phyloP scores from a whole-genome alignment of 345 rosid species.

The Raphanus sativus region DNA sequence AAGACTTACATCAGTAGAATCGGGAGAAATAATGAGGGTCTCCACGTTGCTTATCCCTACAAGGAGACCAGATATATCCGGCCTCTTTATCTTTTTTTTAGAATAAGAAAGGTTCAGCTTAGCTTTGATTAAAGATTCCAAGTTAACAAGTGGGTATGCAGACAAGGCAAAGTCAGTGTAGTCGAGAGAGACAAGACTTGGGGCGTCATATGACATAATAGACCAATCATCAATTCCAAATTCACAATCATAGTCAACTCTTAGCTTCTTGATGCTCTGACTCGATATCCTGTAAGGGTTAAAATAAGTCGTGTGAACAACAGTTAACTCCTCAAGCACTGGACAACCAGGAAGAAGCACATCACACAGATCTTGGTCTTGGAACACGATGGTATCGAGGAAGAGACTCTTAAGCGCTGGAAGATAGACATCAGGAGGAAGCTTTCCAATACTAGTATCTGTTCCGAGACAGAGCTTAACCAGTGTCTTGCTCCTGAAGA shows the following conservation, averaged over 20 bases:
- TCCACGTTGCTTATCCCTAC: background rate
- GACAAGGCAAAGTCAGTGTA: no score
- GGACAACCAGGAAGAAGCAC: conserved; percentile 24
- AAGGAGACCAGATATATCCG: background rate
- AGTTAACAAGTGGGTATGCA: background rate
- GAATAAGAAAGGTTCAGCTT: background rate
- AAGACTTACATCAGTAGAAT: background rate
- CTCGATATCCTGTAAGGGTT: background rate
- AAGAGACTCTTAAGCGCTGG: conserved; percentile 21
- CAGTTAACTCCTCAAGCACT: conserved; percentile 3
- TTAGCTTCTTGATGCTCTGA: conserved; percentile 4
- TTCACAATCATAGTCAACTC: no score
- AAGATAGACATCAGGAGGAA: background rate
- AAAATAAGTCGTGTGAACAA: background rate
- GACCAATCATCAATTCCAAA: no score
- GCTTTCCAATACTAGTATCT: background rate
- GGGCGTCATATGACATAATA: conserved; percentile 25
- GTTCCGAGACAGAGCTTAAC: conserved; percentile 16
- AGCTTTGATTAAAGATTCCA: conserved; percentile 11
- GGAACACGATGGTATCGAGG: background rate
- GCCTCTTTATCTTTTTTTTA: background rate
- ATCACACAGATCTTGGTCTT: background rate
- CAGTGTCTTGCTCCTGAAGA: conserved; percentile 1
- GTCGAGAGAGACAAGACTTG: background rate
- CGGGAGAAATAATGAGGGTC: background rate